Base-by-base conservation (phyloP, 768 basidiomycete species). In the Xerocomus potaroensis region DNA sequence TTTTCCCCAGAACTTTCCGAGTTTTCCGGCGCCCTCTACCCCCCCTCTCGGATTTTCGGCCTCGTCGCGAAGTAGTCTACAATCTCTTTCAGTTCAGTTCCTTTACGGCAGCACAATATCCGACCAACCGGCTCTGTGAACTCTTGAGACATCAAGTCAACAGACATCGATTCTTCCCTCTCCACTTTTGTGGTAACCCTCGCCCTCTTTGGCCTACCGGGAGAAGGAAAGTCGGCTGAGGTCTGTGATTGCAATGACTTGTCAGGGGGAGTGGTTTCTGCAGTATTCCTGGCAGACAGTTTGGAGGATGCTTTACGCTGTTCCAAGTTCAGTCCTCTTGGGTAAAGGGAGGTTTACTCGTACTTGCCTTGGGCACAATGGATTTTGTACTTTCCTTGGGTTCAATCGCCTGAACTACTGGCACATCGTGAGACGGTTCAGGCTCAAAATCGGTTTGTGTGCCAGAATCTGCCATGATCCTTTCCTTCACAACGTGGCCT, bases 271-370 rank as follows among this genome's bases (percentile, higher is more conserved):
- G 35, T 32, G 49, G 31, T 42, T 43, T 58, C 65, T 21, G 39
- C 15, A 4, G 51, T 43, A 46, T 53, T 56, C 49, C 36, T 56
- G 14, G 40, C 42, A 30, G 51, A 57, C 21, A 51, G 33, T 29
- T 43, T 62, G 34, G 55, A 55, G 4, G 60, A 45, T 19, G 57
- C 65, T 46, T 67, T 67, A 32, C 67, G 67, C 63, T 67, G 45
- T 40, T 33, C 35, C 45, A 10, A 45, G 18, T 29, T 63, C 38
- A 51, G 45, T 16, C n/a, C 29, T 31, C 16, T 9, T 34, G 6
- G 23, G 29, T 10, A 8, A 30, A 43, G 26, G 9, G 8, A 3
- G 35, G 7, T 35, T 36, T 14, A 10, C 3, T 4, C 8, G 26
- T 2, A 35, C 45, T 34, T 39, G 48, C 65, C 60, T 66, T 66